Evolutionary conservation across 2,329 filamentous ascomycete genomes (phyloP), one percentile per base, ranked within the genome.

Genomic region (Ophiostoma pallidulum): DNA sequence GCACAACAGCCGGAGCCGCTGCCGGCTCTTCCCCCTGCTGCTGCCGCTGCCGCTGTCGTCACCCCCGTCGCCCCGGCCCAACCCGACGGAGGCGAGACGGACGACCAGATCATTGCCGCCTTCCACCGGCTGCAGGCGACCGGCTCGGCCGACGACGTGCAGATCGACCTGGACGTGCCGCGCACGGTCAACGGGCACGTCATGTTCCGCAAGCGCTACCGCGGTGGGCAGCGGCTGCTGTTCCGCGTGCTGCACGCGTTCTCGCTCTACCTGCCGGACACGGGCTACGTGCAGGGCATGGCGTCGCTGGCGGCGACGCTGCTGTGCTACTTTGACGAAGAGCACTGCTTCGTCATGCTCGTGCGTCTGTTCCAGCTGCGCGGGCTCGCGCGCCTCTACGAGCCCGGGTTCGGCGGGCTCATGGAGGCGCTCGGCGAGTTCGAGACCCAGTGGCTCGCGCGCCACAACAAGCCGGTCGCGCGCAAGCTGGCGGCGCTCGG

Each of bases 281-380:
- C 86, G 10, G 92, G 92, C 24, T 98, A 98, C 63, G 92, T 97
- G 0, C 92, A 98, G 65, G 92, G 92, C 46, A 98, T 98, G 92
- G 92, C 91, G 14, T 86, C 89, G 19, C 71, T 97, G 33, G 90
- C 87, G 2, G 91, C 91, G 1, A 97, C 92, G 0, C 71, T 98
- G 18, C 77, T 98, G 7, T 95, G 91, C 62, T 98, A 98, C 63
- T 98, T 90, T 64, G 91, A 97, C 55, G 92, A 98, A 65, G 92
- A 96, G 64, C 81, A 81, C 57, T 82, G 87, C 6, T 98, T 98
- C 59, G 80, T 97, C 41, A 97, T 98, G 92, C 70, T 97, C 46
- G 90, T 94, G n/a, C 80, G 92, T 20, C 73, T 98, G 60, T 98
- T 91, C 88, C 80, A 88, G 60, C 73, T 94, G 50, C 81, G 92